Conservation (phyloP, 805 yeast species). For the Aciculoconidium aculeatum region DNA sequence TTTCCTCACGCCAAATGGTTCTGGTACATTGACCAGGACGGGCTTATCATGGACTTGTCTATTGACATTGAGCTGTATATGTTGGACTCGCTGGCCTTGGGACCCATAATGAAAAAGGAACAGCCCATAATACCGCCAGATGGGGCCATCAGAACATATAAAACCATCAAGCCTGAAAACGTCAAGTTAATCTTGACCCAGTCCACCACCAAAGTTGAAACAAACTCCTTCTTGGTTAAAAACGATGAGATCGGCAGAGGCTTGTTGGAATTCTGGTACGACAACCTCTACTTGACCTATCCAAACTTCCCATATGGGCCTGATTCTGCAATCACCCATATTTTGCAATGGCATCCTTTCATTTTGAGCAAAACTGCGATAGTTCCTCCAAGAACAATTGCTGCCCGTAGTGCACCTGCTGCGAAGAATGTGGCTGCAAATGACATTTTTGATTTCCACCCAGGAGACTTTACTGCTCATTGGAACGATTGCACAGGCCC, state of each 20-base stretch:
- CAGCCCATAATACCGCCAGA: constrained; percentile 68
- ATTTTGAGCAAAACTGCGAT: constrained; percentile 67
- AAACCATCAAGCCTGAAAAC: constrained; percentile 47
- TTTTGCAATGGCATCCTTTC: constrained; percentile 92
- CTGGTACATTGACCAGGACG: constrained; percentile 80
- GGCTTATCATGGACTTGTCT: constrained; percentile 67
- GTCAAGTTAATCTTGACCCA: constrained; percentile 66
- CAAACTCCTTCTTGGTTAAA: constrained; percentile 65
- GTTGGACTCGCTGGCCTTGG: constrained; percentile 54
- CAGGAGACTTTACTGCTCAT: constrained; percentile 64
- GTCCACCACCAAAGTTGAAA: constrained; percentile 54
- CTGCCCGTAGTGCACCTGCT: constrained; percentile 19
- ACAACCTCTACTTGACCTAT: constrained; percentile 64
- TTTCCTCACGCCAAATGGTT: constrained; percentile 89
- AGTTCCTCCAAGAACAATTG: constrained; percentile 46
- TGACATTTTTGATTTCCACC: constrained; percentile 36
- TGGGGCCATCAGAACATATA: constrained; percentile 65
- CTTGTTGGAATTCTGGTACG: constrained; percentile 75
- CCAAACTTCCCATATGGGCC: constrained; percentile 54
- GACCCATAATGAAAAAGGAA: constrained; percentile 58
- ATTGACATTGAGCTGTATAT: constrained; percentile 57
- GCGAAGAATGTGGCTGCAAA: constrained; percentile 10
- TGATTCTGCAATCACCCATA: constrained; percentile 72
- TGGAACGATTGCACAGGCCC: constrained; percentile 52
- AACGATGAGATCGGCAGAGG: constrained; percentile 63